Evolutionary conservation across 2,329 filamentous ascomycete genomes (phyloP).

Genomic region (Tolypocladium amazonense): DNA sequence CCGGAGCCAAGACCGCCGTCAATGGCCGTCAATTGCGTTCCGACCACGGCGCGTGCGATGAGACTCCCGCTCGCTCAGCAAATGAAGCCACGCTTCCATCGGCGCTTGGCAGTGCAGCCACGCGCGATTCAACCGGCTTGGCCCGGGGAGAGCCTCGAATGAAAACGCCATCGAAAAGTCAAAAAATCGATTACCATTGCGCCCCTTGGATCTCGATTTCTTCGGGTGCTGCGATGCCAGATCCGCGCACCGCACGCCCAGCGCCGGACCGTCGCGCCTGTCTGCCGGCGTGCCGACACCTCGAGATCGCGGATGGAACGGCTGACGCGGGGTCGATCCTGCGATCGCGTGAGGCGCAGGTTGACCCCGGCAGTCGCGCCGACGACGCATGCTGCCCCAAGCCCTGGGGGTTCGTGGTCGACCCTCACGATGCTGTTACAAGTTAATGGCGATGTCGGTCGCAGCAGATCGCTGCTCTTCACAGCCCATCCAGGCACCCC

Average conservation of each 20-base stretch:
- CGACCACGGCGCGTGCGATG: neutral
- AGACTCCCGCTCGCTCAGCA: neutral
- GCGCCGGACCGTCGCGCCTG: neutral
- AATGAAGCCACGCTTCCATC: neutral
- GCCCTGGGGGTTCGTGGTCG: neutral
- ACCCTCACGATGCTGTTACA: neutral
- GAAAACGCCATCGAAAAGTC: too few species aligned
- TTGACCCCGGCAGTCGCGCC: neutral
- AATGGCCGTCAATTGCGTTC: neutral
- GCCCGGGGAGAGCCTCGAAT: neutral
- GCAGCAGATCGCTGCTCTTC: too few species aligned
- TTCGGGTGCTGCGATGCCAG: neutral
- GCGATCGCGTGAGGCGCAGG: neutral
- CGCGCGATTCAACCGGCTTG: neutral
- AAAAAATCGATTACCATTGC: too few species aligned
- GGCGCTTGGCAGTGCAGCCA: neutral
- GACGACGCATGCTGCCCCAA: neutral
- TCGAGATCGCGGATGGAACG: neutral
- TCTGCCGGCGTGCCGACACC: too few species aligned
- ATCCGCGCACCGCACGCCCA: neutral
- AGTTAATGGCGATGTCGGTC: neutral
- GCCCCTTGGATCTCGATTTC: neutral
- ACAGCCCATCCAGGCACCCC: neutral
- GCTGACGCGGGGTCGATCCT: neutral
- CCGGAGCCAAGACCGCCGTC: neutral